These are phyloP conservation scores for Silene conica DNA, from an alignment of 148 eudicot genomes.

Conservation along the genomic window DNA sequence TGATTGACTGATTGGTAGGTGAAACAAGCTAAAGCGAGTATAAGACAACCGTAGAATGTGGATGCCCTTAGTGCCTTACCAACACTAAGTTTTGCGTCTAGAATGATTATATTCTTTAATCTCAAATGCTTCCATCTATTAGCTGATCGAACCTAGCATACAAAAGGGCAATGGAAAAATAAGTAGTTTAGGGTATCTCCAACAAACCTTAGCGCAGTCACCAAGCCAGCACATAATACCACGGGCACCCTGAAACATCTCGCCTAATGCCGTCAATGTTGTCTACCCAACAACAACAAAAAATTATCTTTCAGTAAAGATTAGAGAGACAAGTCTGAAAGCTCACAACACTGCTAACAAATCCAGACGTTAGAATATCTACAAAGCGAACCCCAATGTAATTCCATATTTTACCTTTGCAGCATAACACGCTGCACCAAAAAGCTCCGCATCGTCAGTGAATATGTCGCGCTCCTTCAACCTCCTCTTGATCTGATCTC, in stretches of 20 bases:
- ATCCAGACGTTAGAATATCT: conserved; percentile 5
- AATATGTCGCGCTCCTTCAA: conserved; percentile 75
- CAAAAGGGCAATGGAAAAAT: background rate
- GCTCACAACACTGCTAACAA: background rate
- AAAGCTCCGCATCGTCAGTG: conserved; percentile 58
- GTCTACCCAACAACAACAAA: conserved; percentile 41
- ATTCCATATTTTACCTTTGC: conserved; percentile 56
- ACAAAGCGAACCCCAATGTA: conserved; percentile 7
- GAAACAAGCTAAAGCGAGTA: too few relatives aligned
- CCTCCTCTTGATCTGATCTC: conserved; percentile 92
- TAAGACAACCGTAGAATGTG: too few relatives aligned
- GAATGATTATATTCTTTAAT: too few relatives aligned
- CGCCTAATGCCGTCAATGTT: conserved; percentile 83
- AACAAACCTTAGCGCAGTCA: conserved; percentile 94
- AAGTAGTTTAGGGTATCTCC: background rate
- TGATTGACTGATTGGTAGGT: too few relatives aligned
- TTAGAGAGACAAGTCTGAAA: background rate
- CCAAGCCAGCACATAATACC: conserved; percentile 96
- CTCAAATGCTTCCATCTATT: background rate
- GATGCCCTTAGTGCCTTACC: too few relatives aligned
- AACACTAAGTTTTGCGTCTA: too few relatives aligned
- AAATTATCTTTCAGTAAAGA: background rate
- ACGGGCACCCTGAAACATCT: conserved; percentile 97
- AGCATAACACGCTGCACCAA: conserved; percentile 82
- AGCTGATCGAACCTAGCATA: background rate